Conservation (phyloP, 2,329 filamentous ascomycete genomes). For the Curvularia lunata region DNA sequence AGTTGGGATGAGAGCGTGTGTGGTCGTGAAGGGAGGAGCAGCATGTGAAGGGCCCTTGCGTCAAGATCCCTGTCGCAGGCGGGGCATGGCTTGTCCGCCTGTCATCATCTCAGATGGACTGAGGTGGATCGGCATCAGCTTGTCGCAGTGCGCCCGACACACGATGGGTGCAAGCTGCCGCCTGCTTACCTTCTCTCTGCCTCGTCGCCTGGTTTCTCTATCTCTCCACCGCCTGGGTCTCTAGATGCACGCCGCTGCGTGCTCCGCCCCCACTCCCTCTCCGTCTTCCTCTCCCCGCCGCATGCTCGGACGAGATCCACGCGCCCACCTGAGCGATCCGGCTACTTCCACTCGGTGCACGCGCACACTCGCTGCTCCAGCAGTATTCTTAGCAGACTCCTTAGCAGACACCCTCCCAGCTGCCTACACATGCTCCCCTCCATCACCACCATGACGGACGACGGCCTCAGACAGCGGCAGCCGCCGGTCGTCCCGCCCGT, state of each 20-base stretch:
- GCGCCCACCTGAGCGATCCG: slow-evolving; percentile 22
- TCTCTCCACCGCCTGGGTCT: slow-evolving; percentile 1
- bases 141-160: slow-evolving; percentile 17
- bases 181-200: slow-evolving; percentile 7
- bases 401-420: background rate
- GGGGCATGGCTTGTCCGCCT: slow-evolving; percentile 13
- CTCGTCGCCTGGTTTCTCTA: background rate
- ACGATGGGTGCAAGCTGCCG: slow-evolving; percentile 11
- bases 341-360: slow-evolving; percentile 14
- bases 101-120: slow-evolving; percentile 23
- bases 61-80: slow-evolving; percentile 16
- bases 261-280: slow-evolving; percentile 12
- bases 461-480: slow-evolving; percentile 43
- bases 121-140: slow-evolving; percentile 23
- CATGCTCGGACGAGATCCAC: slow-evolving; percentile 15
- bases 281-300: slow-evolving; percentile 2
- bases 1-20: background rate
- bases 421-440: slow-evolving; percentile 9
- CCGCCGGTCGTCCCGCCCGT: slow-evolving; percentile 34
- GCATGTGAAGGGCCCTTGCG: slow-evolving; percentile 13
- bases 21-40: background rate
- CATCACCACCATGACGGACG: slow-evolving; percentile 34
- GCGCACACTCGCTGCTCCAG: slow-evolving; percentile 13
- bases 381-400: slow-evolving; percentile 6
- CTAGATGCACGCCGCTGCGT: slow-evolving; percentile 13